Base-by-base conservation (phyloP, 805 yeast species). In the Yamadazyma phyllophila region DNA sequence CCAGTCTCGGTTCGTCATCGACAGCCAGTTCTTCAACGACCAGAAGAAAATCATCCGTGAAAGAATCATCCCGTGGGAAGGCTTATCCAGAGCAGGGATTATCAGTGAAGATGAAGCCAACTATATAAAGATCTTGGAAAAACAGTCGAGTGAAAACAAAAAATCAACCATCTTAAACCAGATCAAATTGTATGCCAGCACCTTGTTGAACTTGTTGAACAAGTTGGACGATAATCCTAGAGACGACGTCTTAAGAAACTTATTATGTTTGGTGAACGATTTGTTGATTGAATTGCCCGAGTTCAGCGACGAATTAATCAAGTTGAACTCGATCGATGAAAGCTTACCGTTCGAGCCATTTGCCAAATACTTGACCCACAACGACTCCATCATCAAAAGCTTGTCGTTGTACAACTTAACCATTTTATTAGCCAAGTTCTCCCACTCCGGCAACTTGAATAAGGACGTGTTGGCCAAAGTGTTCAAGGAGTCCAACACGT, bases 61-160 rank as follows among this genome's bases (percentile, higher is more conserved):
- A 49, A 79, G 94, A 52, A 82, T 91, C 27, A 80, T 90, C 45
- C 95, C 96, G 27, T 91, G 97, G 97, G 95, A 88, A 58, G 95
- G 95, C 8, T 81, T 86, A 56, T 83, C 87, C 9, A 76, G 96
- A 45, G 83, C 91, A 14, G 82, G 80, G 39, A 77, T 82, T 37
- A 72, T 91, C 32, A 68, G 83, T 36, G 76, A 76, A 41, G 80
- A 79, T 49, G 94, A 88, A 61, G 92, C 91, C 9, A 76, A 76
- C 42, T 67, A 75, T 38, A 71, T 82, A 55, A 80, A 80, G 59
- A 65, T 71, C 15, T 69, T 81, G 50, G 82, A 77, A 56, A 75
- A 75, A 50, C 76, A 74, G 55, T 66, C 71, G 14, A 55, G 61
- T 12, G 76, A 70, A 29, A 72, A 73, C 51, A 72, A 67, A 44